Evolutionary conservation across 805 yeast species (phyloP), one percentile per base, ranked within the genome.

Genomic region (Lachancea sp.): DNA sequence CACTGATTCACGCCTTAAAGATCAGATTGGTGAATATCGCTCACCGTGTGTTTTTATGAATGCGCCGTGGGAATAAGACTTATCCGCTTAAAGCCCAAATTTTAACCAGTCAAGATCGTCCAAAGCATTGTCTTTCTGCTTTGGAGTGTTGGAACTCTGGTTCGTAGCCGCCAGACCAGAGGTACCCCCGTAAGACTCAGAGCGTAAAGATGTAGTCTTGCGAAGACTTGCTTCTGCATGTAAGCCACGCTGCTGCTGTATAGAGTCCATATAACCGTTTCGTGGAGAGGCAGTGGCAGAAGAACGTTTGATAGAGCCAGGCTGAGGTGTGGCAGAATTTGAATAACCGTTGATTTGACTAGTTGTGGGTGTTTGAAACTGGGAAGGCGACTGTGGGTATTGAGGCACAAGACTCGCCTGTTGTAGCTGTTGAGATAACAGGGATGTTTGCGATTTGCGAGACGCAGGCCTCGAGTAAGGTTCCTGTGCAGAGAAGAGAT

Each of bases 41-140:
- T 15, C n/a, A 32, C 22, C 36, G 36, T 2, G 18, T 33, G 19
- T 33, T n/a, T 13, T 9, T 31, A 11, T 17, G 25, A 9, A 22
- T 22, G 32, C 36, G 31, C 37, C 38, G 27, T 16, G 31, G 7
- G 19, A 16, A 25, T 8, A 22, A 22, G 25, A 22, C 8, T 8
- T 6, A 16, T 40, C 11, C 15, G 20, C 30, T 41, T 49, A 61
- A 50, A 60, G 53, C 13, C 67, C 67, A 49, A 65, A 62, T 44
- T 62, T 65, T 18, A 65, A 49, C 66, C 69, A 65, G 13, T 62
- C 67, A 19, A 65, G 51, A 42, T 65, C 68, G 40, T 62, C 66
- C 25, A 43, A 45, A 17, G 42, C 41, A 26, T 32, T 38, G 11
- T 49, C 45, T 13, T 47, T 44, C 22, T 44, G 47, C 33, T 44